These are phyloP conservation scores for Daldinia caldariorum DNA, from an alignment of 495 filamentous ascomycete species.

Conservation along the genomic window DNA sequence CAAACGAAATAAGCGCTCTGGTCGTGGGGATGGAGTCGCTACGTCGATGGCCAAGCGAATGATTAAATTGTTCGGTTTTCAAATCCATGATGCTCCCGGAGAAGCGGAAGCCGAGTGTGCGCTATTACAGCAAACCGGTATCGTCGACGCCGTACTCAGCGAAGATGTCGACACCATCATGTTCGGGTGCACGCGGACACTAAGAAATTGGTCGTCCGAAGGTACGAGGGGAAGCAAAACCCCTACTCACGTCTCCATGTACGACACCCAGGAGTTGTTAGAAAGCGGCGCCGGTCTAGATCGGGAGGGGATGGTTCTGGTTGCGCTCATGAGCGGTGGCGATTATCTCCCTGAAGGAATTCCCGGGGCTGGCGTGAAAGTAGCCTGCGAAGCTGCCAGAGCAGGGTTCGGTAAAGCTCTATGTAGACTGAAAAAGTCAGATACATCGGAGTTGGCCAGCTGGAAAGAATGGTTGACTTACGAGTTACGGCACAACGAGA, in stretches of 20 bases:
- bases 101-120: conserved; percentile 99
- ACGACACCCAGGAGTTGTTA: conserved; percentile 64
- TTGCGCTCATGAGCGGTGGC: conserved; percentile 95
- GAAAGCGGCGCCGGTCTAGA: conserved; percentile 70
- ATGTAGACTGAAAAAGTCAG: conserved; percentile 64
- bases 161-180: conserved; percentile 98
- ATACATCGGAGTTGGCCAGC: conserved; percentile 63
- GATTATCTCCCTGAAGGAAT: conserved; percentile 94
- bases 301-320: conserved; percentile 88
- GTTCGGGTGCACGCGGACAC: conserved; percentile 84
- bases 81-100: conserved; percentile 86
- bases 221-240: conserved; percentile 66
- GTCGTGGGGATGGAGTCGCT: conserved; percentile 58
- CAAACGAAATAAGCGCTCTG: conserved; percentile 80
- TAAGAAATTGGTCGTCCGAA: conserved; percentile 88
- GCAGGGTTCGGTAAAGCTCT: conserved; percentile 87
- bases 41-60: conserved; percentile 78
- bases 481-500: conserved; percentile 86
- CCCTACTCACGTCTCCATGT: conserved; percentile 88
- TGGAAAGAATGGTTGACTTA: conserved; percentile 81
- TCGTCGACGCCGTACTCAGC: conserved; percentile 95
- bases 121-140: conserved; percentile 78
- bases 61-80: conserved; percentile 85
- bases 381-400: conserved; percentile 87
- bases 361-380: conserved; percentile 83